These are phyloP conservation scores for Mycena citricolor DNA, from an alignment of 1,284 basidiomycete species.

Conservation along the genomic window DNA sequence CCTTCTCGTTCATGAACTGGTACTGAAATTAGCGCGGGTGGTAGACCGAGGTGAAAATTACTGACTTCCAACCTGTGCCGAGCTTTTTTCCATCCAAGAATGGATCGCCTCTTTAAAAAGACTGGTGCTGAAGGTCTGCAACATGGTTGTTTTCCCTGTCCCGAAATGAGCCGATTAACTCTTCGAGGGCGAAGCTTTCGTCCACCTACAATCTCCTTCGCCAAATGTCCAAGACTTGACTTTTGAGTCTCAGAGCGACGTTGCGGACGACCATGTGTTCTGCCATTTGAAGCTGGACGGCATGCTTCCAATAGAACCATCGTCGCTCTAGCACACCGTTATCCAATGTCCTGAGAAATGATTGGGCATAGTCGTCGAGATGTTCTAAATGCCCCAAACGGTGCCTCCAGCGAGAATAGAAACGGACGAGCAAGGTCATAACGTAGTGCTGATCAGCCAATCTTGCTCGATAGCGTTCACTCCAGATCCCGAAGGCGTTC, in stretches of 20 bases:
- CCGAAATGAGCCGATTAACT: conserved; percentile 12
- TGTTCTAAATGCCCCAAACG: conserved; percentile 39
- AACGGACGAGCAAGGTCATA: conserved; percentile 41
- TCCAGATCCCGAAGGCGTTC: conserved; percentile 64
- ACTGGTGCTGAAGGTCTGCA: conserved; percentile 44
- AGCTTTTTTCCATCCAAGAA: conserved; percentile 56
- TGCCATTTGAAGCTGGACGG: conserved; percentile 40
- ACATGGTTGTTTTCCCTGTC: conserved; percentile 41
- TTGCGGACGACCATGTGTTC: conserved; percentile 45
- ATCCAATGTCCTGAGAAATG: conserved; percentile 38
- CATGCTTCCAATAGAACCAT: conserved; percentile 59
- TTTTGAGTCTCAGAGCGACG: conserved; percentile 47
- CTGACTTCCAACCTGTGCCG: conserved; percentile 50
- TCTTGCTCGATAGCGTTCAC: conserved; percentile 48
- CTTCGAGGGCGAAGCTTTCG: conserved; percentile 4
- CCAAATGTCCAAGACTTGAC: conserved; percentile 52
- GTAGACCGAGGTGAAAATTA: too few species aligned
- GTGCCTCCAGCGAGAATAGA: conserved; percentile 52
- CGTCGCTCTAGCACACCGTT: conserved; percentile 36
- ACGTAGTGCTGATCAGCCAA: conserved; percentile 50
- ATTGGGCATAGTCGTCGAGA: conserved; percentile 49
- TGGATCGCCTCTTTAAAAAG: conserved; percentile 41
- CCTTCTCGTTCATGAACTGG: conserved; percentile 45
- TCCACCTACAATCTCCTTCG: conserved; percentile 51
- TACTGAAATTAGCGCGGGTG: too few species aligned